phyloP scores from a whole-genome alignment of 805 yeast genomes.

The Naumovozyma baii region DNA sequence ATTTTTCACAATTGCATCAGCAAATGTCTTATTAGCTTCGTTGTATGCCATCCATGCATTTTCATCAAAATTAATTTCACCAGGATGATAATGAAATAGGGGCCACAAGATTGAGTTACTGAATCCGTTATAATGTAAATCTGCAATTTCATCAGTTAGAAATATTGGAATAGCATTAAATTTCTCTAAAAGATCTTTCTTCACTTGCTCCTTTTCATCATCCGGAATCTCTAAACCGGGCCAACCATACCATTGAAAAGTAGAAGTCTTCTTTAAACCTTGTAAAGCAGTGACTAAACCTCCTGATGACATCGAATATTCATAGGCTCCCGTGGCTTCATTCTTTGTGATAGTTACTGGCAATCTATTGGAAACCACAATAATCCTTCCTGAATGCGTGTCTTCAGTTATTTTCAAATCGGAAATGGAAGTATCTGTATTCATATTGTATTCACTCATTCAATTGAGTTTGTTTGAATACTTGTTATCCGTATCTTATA shows the following conservation, averaged over 20 bases:
- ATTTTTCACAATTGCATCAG: constrained; percentile 57
- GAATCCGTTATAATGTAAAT: constrained; percentile 93
- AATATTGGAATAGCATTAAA: constrained; percentile 89
- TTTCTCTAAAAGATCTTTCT: constrained; percentile 57
- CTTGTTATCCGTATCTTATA: too few relatives aligned
- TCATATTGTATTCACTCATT: too few relatives aligned
- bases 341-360: constrained; percentile 83
- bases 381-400: constrained; percentile 49
- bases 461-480: too few relatives aligned
- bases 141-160: constrained; percentile 81
- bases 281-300: constrained; percentile 94
- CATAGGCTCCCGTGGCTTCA: constrained; percentile 49
- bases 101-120: constrained; percentile 96
- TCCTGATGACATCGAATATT: constrained; percentile 90
- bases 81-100: constrained; percentile 95
- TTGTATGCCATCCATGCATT: constrained; percentile 96
- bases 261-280: constrained; percentile 72
- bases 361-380: constrained; percentile 88
- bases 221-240: constrained; percentile 85
- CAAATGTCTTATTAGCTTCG: constrained; percentile 81
- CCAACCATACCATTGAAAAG: constrained; percentile 98
- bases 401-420: not conserved
- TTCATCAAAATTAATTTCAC: constrained; percentile 97
- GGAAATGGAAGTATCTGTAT: not conserved
- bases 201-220: constrained; percentile 59